Conservation (phyloP, 495 filamentous ascomycete genomes). For the Neurospora sp. region DNA sequence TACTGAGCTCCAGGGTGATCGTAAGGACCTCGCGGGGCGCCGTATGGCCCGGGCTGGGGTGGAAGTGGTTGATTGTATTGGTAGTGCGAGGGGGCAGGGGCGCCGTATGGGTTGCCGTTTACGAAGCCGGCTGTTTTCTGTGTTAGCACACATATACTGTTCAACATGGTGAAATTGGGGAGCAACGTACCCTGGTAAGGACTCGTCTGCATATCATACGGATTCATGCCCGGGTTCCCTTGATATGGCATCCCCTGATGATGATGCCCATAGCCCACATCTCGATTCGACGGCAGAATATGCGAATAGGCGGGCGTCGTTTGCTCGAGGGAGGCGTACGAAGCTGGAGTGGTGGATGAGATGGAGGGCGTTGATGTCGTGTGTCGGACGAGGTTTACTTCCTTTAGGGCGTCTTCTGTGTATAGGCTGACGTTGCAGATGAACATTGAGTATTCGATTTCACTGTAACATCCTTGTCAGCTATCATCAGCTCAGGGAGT, state of each 20-base stretch:
- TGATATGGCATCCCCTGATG: slow-evolving; percentile 15
- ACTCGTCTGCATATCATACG: slow-evolving; percentile 15
- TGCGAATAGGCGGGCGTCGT: slow-evolving; percentile 23
- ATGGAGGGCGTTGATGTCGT: slow-evolving; percentile 84
- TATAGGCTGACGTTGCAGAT: slow-evolving; percentile 91
- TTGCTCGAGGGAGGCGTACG: slow-evolving; percentile 23
- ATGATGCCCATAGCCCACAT: slow-evolving; percentile 10
- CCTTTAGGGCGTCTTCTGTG: slow-evolving; percentile 69
- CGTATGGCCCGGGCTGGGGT: slow-evolving; percentile 10
- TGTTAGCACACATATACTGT: neutral
- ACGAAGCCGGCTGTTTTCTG: slow-evolving; percentile 6
- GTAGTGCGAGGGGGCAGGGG: slow-evolving; percentile 16
- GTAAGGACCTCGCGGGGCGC: slow-evolving; percentile 13
- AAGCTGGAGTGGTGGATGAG: slow-evolving; percentile 49
- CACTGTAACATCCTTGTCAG: slow-evolving; percentile 21
- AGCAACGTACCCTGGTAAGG: slow-evolving; percentile 13
- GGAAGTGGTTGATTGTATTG: slow-evolving; percentile 17
- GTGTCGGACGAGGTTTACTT: slow-evolving; percentile 91
- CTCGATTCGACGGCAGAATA: slow-evolving; percentile 24
- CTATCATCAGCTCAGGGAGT: neutral
- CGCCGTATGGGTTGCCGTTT: slow-evolving; percentile 9
- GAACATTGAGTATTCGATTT: slow-evolving; percentile 75
- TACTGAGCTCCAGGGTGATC: slow-evolving; percentile 1
- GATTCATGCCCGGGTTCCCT: slow-evolving; percentile 10
- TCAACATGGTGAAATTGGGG: neutral